A percentile compares a stretch with the other conserved stretches of the same genome.
Conservation (phyloP, 208 protist genomes). For the Hexamita inflata region DNA sequence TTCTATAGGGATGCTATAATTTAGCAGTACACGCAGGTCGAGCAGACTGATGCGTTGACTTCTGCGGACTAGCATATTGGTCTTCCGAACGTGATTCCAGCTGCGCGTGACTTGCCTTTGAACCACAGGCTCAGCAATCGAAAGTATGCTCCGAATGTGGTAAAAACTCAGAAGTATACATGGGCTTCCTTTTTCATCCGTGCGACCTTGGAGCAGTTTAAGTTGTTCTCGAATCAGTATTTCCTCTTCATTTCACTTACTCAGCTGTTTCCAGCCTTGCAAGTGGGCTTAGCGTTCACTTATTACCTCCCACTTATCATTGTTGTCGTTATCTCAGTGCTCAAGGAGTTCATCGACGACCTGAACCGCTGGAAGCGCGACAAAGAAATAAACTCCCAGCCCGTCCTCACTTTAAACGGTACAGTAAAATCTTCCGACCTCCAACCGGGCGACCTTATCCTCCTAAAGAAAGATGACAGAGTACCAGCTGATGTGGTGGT, state of each 20-base stretch:
- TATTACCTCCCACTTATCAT: conserved; percentile 19
- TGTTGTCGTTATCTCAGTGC: not conserved
- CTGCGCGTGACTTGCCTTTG: too few relatives aligned
- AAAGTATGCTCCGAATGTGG: conserved; percentile 2
- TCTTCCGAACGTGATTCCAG: too few relatives aligned
- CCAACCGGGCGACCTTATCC: conserved; percentile 71
- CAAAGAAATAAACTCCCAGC: not conserved
- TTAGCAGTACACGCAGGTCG: too few relatives aligned
- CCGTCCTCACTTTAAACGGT: not conserved
- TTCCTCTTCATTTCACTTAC: not conserved
- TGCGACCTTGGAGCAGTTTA: not conserved
- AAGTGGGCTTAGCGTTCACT: conserved; percentile 19
- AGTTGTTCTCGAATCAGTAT: conserved; percentile 1
- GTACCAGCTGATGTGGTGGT: conserved; percentile 38
- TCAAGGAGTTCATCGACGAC: not conserved
- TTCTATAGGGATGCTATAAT: too few relatives aligned
- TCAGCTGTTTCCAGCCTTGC: not conserved
- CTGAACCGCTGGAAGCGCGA: not conserved
- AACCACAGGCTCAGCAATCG: too few relatives aligned
- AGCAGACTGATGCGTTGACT: too few relatives aligned
- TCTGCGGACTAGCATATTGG: too few relatives aligned
- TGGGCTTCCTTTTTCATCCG: not conserved
- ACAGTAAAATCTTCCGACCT: conserved; percentile 53
- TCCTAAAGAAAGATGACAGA: conserved; percentile 68
- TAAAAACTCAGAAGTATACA: conserved; percentile 9